phyloP scores from a whole-genome alignment of 345 rosid species.

The Bretschneidera sinensis region DNA sequence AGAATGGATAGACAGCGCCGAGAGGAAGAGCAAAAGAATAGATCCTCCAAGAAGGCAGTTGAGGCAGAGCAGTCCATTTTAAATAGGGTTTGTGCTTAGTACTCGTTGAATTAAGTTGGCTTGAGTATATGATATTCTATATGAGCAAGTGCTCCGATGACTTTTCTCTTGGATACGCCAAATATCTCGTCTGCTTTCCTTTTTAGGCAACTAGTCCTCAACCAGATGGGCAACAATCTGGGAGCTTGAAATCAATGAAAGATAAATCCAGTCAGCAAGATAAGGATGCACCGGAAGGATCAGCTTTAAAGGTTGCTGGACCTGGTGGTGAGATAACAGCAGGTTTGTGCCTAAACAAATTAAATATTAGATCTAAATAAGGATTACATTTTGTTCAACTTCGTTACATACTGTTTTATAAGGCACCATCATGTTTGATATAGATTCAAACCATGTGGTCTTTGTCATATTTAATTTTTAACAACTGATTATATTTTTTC shows the following conservation, averaged over 20 bases:
- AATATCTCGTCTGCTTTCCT: constrained; percentile 8
- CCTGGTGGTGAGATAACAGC: constrained; percentile 95
- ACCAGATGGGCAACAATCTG: constrained; percentile 57
- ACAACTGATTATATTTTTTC: too few relatives aligned
- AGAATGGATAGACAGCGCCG: constrained; percentile 98
- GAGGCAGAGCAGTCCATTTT: constrained; percentile 85
- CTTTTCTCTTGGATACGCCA: background rate
- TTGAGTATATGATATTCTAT: constrained; percentile 1
- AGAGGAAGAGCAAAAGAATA: constrained; percentile 83
- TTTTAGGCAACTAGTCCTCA: constrained; percentile 90
- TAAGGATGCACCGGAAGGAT: constrained; percentile 71
- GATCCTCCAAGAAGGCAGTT: constrained; percentile 75
- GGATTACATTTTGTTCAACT: background rate
- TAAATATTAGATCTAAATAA: constrained; percentile 1
- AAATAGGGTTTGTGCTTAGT: constrained; percentile 54
- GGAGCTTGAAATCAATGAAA: constrained; percentile 82
- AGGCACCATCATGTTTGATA: background rate
- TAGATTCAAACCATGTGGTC: too few relatives aligned
- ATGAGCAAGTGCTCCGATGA: background rate
- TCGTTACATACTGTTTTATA: background rate
- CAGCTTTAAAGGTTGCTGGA: constrained; percentile 87
- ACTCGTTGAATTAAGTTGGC: constrained; percentile 4
- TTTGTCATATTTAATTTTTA: too few relatives aligned
- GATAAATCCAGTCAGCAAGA: constrained; percentile 65
- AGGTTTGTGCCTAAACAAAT: constrained; percentile 43